Evolutionary conservation across 1,139 yeast species (phyloP), one percentile per base, ranked within the genome.

Genomic region (Taiozyma sp.): DNA sequence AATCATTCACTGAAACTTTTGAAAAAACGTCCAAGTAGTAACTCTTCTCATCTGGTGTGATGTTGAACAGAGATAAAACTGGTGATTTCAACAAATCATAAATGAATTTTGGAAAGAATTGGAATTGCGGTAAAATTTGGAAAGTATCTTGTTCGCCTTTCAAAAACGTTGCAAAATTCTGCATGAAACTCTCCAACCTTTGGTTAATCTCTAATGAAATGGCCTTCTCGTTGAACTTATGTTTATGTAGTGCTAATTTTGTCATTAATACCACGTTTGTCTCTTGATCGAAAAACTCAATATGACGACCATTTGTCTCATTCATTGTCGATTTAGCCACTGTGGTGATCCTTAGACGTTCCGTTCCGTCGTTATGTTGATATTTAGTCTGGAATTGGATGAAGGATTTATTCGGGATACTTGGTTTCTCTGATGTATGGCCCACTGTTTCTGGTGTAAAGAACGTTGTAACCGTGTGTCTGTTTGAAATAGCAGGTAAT

Each of bases 1-100:
- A 80, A 63, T 82, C 83, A 59, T 75, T 73, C 48, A 80, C 74
- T 61, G 81, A 83, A 55, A 81, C 81, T 49, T 80, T 73, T 61
- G 78, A 67, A 62, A 81, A 74, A n/a, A 80, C 77, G 60, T 81
- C 84, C 59, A 84, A 78, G 66, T 82, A 82, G 64, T 79, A 82
- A 22, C 85, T 84, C 46, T 86, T 80, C 68, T 83, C 88, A 69
- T 83, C 89, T 1, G 88, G 88, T 7, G 88, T 82, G 63, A 81
- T 81, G 65, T 83, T 83, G 70, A 81, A 82, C 42, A 81, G 84
- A 61, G 80, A 85, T 61, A 83, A 74, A 64, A 83, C 80, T 65
- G 81, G 87, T 2, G 87, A 81, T 68, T 85, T 78, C 67, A 85
- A 74, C 66, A 82, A 74, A 67, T 82, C 81, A 64, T 81, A 83